phyloP scores from a whole-genome alignment of 2,329 filamentous ascomycete genomes.

The Didymosphaeria variabile region DNA sequence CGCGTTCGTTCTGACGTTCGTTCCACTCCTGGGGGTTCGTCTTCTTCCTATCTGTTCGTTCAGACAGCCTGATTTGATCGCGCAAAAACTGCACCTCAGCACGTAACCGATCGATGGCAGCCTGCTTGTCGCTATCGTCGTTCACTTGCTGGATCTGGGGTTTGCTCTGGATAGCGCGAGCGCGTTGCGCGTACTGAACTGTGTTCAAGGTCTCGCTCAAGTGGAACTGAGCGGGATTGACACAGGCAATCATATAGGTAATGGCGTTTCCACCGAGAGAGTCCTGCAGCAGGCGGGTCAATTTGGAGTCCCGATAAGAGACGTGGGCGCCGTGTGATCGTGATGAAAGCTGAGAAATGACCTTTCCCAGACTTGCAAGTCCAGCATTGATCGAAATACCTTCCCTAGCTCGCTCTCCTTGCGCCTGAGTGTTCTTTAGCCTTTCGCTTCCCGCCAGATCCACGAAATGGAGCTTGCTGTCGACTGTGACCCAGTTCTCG shows the following conservation, averaged over 20 bases:
- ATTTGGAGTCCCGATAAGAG: slow-evolving; percentile 96
- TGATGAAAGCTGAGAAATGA: slow-evolving; percentile 96
- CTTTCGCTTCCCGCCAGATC: slow-evolving; percentile 97
- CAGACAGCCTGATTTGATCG: slow-evolving; percentile 89
- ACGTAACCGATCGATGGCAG: slow-evolving; percentile 89
- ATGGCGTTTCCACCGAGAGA: slow-evolving; percentile 96
- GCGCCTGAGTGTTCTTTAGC: slow-evolving; percentile 95
- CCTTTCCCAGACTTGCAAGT: slow-evolving; percentile 92
- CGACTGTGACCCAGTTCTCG: slow-evolving; percentile 79
- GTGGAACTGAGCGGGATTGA: slow-evolving; percentile 96
- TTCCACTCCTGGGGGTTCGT: slow-evolving; percentile 71
- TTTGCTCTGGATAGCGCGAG: slow-evolving; percentile 96
- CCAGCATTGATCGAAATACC: slow-evolving; percentile 99
- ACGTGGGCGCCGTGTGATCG: slow-evolving; percentile 88
- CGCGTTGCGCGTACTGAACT: slow-evolving; percentile 93
- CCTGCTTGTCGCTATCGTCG: slow-evolving; percentile 93
- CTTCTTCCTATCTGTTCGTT: slow-evolving; percentile 69
- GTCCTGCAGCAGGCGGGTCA: slow-evolving; percentile 94
- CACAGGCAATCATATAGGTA: slow-evolving; percentile 99
- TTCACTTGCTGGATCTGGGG: slow-evolving; percentile 90
- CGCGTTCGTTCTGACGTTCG: slow-evolving; percentile 83
- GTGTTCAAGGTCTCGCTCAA: slow-evolving; percentile 97
- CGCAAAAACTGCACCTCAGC: slow-evolving; percentile 93
- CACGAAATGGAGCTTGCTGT: slow-evolving; percentile 98
- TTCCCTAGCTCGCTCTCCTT: slow-evolving; percentile 92